Evolutionary conservation across 352 stramenopile species (phyloP).

Genomic region (Pythium myriotylum): DNA sequence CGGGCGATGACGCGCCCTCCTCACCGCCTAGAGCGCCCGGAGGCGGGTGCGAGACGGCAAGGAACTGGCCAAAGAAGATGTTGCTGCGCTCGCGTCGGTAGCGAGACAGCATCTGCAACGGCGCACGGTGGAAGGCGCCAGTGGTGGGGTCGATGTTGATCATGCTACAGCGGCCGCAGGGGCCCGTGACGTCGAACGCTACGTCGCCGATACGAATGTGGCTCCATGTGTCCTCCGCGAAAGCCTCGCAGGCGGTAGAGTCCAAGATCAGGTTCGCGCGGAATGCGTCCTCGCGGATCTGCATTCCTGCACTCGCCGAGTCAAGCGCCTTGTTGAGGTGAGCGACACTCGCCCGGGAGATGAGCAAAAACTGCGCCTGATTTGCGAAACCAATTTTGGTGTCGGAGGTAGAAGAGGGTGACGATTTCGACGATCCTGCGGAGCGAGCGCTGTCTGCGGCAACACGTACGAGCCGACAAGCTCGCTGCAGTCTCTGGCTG

Average conservation of each 20-base stretch:
- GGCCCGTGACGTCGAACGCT: conserved; percentile 60
- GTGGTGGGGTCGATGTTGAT: conserved; percentile 84
- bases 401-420: neutral
- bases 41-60: conserved; percentile 23
- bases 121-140: conserved; percentile 49
- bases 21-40: too few relatives aligned
- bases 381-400: conserved; percentile 77
- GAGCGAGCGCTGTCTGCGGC: conserved; percentile 42
- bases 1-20: too few relatives aligned
- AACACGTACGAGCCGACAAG: conserved; percentile 75
- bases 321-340: conserved; percentile 50
- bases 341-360: conserved; percentile 59
- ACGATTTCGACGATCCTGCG: neutral
- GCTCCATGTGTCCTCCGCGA: conserved; percentile 79
- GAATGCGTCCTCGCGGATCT: conserved; percentile 68
- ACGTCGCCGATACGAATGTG: conserved; percentile 43
- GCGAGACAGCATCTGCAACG: conserved; percentile 71
- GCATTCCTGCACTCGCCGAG: conserved; percentile 30
- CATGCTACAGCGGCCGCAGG: conserved; percentile 79
- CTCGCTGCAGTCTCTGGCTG: conserved; percentile 54
- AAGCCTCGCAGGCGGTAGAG: conserved; percentile 41
- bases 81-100: conserved; percentile 72
- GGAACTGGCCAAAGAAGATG: conserved; percentile 88
- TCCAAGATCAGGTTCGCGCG: conserved; percentile 76
- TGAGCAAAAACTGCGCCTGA: conserved; percentile 66